Evolutionary conservation across 1,139 yeast genomes (phyloP).

Genomic region (Geotrichum restrictum): DNA sequence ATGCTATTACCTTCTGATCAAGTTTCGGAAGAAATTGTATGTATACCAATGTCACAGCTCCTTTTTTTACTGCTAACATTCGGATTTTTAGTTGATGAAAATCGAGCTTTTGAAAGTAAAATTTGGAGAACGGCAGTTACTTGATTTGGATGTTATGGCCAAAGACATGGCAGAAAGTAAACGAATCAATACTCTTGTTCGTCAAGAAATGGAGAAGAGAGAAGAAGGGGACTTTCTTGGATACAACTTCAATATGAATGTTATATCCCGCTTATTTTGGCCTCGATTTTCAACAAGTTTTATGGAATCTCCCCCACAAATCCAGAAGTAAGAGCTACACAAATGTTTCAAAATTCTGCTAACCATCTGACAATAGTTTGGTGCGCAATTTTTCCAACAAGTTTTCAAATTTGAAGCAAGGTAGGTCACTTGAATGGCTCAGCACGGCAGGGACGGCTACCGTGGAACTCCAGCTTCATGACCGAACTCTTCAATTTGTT

Average conservation of each 20-base stretch:
- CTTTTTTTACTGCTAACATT: neutral
- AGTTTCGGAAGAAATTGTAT: constrained; percentile 39
- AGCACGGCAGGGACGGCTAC: constrained; percentile 63
- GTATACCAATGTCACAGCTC: neutral
- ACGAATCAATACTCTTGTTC: constrained; percentile 32
- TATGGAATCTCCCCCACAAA: constrained; percentile 47
- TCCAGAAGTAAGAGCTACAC: constrained; percentile 33
- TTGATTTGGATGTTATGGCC: constrained; percentile 78
- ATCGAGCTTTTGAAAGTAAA: constrained; percentile 56
- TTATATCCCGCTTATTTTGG: constrained; percentile 49
- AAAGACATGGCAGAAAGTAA: constrained; percentile 52
- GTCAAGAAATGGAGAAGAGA: constrained; percentile 24
- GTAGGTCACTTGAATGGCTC: constrained; percentile 56
- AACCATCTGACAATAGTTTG: constrained; percentile 49
- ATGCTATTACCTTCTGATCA: constrained; percentile 51
- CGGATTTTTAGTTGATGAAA: constrained; percentile 37
- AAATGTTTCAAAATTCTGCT: constrained; percentile 40
- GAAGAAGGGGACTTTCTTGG: neutral
- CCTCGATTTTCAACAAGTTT: constrained; percentile 44
- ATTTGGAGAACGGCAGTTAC: constrained; percentile 64
- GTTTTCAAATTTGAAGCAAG: constrained; percentile 45
- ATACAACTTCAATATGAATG: constrained; percentile 33
- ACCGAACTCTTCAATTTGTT: constrained; percentile 41
- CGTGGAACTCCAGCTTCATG: constrained; percentile 53
- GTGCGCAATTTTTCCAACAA: constrained; percentile 47